phyloP scores from a whole-genome alignment of 2,329 filamentous ascomycete species.

The Eutypella sp. region DNA sequence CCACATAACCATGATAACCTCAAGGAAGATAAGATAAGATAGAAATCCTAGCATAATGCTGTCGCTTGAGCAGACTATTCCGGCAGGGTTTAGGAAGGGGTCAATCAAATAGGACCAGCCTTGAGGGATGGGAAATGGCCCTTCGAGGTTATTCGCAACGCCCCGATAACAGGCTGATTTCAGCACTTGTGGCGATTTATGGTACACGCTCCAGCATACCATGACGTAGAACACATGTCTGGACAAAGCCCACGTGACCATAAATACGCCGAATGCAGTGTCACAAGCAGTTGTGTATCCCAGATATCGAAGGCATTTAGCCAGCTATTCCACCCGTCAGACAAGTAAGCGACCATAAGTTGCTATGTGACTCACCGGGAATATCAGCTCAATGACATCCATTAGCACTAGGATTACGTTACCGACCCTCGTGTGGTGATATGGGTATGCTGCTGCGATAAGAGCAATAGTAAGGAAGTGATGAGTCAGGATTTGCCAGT shows the following conservation, averaged over 20 bases:
- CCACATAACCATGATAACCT: constrained; percentile 77
- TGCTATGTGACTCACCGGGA: constrained; percentile 59
- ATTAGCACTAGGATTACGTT: constrained; percentile 85
- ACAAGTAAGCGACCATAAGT: background rate
- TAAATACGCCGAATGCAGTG: constrained; percentile 74
- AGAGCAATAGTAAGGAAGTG: constrained; percentile 82
- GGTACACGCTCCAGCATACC: constrained; percentile 76
- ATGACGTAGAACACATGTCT: constrained; percentile 75
- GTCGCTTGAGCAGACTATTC: constrained; percentile 75
- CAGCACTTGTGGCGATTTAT: constrained; percentile 57
- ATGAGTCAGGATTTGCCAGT: constrained; percentile 91
- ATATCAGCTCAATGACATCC: constrained; percentile 83
- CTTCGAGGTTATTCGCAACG: constrained; percentile 45
- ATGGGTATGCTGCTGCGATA: constrained; percentile 75
- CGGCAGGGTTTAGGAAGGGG: constrained; percentile 65
- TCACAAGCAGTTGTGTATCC: constrained; percentile 74
- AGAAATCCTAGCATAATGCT: constrained; percentile 73
- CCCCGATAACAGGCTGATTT: constrained; percentile 68
- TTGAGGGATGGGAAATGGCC: constrained; percentile 45
- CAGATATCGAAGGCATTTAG: constrained; percentile 89
- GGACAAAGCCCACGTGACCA: constrained; percentile 73
- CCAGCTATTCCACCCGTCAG: constrained; percentile 48
- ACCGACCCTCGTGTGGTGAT: constrained; percentile 78
- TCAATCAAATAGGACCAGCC: constrained; percentile 60
- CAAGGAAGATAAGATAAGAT: constrained; percentile 68